These are phyloP conservation scores for Fusarium sp. DNA, from an alignment of 2,329 filamentous ascomycete species.

Conservation along the genomic window DNA sequence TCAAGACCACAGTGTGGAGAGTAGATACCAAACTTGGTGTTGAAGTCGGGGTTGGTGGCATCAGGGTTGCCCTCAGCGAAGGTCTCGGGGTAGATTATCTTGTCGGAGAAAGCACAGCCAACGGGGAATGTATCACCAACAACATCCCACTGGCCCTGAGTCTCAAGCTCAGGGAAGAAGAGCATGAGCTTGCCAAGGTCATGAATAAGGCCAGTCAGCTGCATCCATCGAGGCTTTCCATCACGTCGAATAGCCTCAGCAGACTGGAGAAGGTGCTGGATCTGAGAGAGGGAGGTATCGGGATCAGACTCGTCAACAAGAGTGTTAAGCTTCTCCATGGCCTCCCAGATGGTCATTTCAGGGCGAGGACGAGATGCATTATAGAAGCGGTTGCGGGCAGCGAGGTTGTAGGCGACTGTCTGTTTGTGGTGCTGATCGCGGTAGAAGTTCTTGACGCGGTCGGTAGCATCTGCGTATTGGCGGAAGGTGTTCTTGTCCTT, in stretches of 20 bases:
- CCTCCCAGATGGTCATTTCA: slow-evolving; percentile 89
- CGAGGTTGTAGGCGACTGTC: slow-evolving; percentile 86
- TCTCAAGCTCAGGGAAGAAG: slow-evolving; percentile 74
- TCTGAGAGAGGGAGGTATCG: slow-evolving; percentile 87
- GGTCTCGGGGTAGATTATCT: slow-evolving; percentile 84
- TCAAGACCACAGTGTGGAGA: slow-evolving; percentile 82
- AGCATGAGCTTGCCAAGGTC: slow-evolving; percentile 84
- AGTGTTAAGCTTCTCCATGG: slow-evolving; percentile 92
- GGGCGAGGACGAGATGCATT: slow-evolving; percentile 71
- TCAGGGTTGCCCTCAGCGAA: slow-evolving; percentile 82
- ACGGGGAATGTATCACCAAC: slow-evolving; percentile 89
- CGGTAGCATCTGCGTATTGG: slow-evolving; percentile 85
- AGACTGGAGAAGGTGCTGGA: slow-evolving; percentile 89
- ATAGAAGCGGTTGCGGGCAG: slow-evolving; percentile 73
- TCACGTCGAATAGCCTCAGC: slow-evolving; percentile 91
- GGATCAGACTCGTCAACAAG: slow-evolving; percentile 93
- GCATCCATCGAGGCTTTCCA: slow-evolving; percentile 86
- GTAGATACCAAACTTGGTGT: slow-evolving; percentile 85
- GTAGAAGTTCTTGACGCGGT: slow-evolving; percentile 90
- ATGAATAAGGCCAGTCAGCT: slow-evolving; percentile 81
- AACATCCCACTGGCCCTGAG: slow-evolving; percentile 92
- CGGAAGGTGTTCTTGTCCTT: slow-evolving; percentile 87
- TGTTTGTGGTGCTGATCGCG: slow-evolving; percentile 78
- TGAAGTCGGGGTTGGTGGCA: slow-evolving; percentile 76
- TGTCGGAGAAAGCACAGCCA: slow-evolving; percentile 79